Base-by-base conservation (phyloP, 768 basidiomycete species). In the Filobasidium floriforme region DNA sequence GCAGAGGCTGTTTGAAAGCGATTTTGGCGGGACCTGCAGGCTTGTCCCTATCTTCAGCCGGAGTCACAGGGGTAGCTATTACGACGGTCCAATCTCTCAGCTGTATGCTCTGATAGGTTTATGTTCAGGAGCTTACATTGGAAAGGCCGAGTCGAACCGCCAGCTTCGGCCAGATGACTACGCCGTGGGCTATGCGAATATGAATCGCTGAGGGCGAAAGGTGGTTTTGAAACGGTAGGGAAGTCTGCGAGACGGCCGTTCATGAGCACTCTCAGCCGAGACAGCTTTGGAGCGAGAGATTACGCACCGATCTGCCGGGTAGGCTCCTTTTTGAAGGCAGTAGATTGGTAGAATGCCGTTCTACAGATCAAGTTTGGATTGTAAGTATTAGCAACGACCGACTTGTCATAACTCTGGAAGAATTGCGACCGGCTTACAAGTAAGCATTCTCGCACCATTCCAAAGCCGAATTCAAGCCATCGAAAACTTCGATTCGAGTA, bases 361-460 rank as follows among this genome's bases (percentile, higher is more conserved):
- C 78, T 79, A 57, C 18, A 15, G 14, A 7, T 14, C 28, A 40
- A 51, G 15, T 22, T 2, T 22, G 26, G 26, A n/a, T n/a, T n/a
- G n/a, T n/a, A n/a, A 26, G 12, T 14, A 19, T 54, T 12, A 55
- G 46, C 51, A 15, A 15, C 18, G 51, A 1, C 28, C 26, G 26
- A 18, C 57, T 9, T 28, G 18, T 37, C 9, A 22, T 26, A 41
- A 1, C 6, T n/a, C 5, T 32, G 7, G 10, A 9, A 61, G 61
- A 83, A 69, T 28, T 18, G 61, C 61, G 78, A 82, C 88, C 88
- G 88, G 88, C 87, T 62, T 84, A 84, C 68, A 97, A 74, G 79
- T 96, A 96, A 0, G 85, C 88, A 78, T 97, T 97, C 80, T 97
- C 92, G 0, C 90, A 93, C 92, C 92, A 94, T 79, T 98, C 94